Conservation (phyloP, 2,329 filamentous ascomycete genomes). For the Didymella glomerata region DNA sequence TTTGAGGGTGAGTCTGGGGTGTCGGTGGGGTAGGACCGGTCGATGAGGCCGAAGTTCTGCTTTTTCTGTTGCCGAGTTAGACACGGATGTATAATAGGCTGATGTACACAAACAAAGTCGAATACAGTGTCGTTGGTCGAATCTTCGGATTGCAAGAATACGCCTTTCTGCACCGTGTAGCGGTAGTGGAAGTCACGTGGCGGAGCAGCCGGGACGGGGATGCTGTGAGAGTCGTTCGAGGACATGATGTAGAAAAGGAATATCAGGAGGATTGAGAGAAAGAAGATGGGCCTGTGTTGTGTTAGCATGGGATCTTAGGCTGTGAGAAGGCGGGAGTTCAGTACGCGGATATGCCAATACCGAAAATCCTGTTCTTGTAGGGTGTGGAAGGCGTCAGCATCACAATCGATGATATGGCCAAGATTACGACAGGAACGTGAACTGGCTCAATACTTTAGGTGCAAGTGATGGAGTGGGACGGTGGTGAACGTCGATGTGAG, state of each 20-base stretch:
- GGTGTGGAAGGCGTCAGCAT: conserved; percentile 1
- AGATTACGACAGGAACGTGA: background rate
- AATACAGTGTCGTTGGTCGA: conserved; percentile 65
- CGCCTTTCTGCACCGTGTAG: conserved; percentile 67
- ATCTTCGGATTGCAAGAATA: conserved; percentile 70
- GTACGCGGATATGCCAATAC: conserved; percentile 7
- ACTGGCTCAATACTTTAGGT: background rate
- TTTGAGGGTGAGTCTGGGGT: conserved; percentile 45
- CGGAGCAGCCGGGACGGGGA: conserved; percentile 7
- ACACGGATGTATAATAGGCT: background rate
- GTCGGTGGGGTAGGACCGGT: conserved; percentile 60
- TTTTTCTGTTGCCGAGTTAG: conserved; percentile 58
- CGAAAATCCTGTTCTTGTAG: background rate
- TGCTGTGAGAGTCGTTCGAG: conserved; percentile 5
- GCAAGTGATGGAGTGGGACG: background rate
- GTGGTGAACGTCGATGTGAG: background rate
- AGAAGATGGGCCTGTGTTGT: conserved; percentile 25
- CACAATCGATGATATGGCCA: background rate
- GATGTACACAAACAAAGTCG: conserved; percentile 64
- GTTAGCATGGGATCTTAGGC: background rate
- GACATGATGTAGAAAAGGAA: conserved; percentile 20
- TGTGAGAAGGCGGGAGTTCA: background rate
- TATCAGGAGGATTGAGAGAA: conserved; percentile 20
- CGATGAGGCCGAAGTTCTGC: conserved; percentile 72
- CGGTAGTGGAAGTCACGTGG: conserved; percentile 56